Evolutionary conservation across 331 rosid species (phyloP).

Genomic region (Pyracantha coccinea): DNA sequence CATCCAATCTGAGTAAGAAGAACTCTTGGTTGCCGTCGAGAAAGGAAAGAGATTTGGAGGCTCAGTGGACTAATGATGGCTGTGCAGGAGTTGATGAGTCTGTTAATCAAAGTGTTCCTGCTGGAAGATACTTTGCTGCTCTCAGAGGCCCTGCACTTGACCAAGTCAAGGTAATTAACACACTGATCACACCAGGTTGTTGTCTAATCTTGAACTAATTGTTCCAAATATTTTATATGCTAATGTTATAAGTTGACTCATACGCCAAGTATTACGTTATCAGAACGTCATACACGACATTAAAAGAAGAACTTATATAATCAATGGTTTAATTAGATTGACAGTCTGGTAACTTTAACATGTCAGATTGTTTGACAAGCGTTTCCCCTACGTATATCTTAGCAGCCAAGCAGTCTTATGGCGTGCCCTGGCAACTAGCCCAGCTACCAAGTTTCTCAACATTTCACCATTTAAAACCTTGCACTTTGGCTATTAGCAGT

Average conservation of each 20-base stretch:
- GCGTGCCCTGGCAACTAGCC: conserved; percentile 67
- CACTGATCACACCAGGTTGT: background rate
- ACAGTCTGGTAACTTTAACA: background rate
- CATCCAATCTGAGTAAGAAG: conserved; percentile 49
- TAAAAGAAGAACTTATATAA: background rate
- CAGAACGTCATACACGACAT: background rate
- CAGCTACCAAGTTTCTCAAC: conserved; percentile 59
- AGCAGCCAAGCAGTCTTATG: conserved; percentile 81
- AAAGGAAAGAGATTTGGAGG: conserved; percentile 40
- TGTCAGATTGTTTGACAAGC: background rate
- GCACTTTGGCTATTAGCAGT: conserved; percentile 53
- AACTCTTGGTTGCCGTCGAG: conserved; percentile 58
- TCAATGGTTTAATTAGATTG: background rate
- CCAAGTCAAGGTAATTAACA: conserved; percentile 62
- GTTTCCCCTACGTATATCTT: conserved; percentile 3
- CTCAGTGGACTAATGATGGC: conserved; percentile 33
- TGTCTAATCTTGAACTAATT: background rate
- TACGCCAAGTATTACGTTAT: no score
- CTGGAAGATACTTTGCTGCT: conserved; percentile 74
- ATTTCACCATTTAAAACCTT: conserved; percentile 41
- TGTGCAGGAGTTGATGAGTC: conserved; percentile 42
- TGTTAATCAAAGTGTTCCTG: conserved; percentile 62
- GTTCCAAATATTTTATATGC: background rate
- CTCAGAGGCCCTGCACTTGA: conserved; percentile 88
- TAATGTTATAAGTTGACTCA: background rate